These are phyloP conservation scores for Lichtheimia corymbifera DNA, from an alignment of 371 early-diverging fungal genomes.

Conservation along the genomic window DNA sequence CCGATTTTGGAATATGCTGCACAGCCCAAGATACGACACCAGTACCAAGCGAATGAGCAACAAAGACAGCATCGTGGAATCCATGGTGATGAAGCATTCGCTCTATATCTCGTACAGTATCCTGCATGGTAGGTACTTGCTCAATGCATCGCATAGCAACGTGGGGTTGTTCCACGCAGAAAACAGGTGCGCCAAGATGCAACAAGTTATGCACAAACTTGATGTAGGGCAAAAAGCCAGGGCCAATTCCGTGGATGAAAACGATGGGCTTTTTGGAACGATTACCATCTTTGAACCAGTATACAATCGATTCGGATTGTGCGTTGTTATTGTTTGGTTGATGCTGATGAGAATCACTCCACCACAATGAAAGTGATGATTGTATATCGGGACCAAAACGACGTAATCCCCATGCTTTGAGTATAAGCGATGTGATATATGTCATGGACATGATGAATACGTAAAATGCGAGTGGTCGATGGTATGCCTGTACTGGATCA, in stretches of 20 bases:
- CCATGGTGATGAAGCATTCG: slow-evolving; percentile 59
- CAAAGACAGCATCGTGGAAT: slow-evolving; percentile 61
- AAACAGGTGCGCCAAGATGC: slow-evolving; percentile 56
- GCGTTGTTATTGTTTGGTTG: background rate
- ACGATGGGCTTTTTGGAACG: slow-evolving; percentile 60
- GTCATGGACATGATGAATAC: slow-evolving; percentile 30
- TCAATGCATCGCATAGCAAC: slow-evolving; percentile 68
- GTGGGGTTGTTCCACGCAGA: slow-evolving; percentile 70
- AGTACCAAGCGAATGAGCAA: slow-evolving; percentile 74
- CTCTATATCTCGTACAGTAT: slow-evolving; percentile 62
- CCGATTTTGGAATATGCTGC: slow-evolving; percentile 40
- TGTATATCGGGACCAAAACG: slow-evolving; percentile 38
- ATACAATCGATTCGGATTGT: slow-evolving; percentile 32
- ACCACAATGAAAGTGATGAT: slow-evolving; percentile 24
- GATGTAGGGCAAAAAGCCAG: slow-evolving; percentile 63
- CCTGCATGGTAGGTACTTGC: slow-evolving; percentile 61
- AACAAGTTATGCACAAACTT: slow-evolving; percentile 48
- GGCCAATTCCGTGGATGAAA: slow-evolving; percentile 75
- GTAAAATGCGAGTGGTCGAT: slow-evolving; percentile 69
- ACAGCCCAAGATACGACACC: slow-evolving; percentile 55
- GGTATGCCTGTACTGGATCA: slow-evolving; percentile 68
- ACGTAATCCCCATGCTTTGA: slow-evolving; percentile 35
- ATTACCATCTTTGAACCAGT: slow-evolving; percentile 52
- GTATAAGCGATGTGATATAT: slow-evolving; percentile 15
- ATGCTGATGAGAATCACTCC: slow-evolving; percentile 2